Evolutionary conservation across 2,329 filamentous ascomycete species (phyloP), one percentile per base, ranked within the genome.

Genomic region (Fusarium hostae): DNA sequence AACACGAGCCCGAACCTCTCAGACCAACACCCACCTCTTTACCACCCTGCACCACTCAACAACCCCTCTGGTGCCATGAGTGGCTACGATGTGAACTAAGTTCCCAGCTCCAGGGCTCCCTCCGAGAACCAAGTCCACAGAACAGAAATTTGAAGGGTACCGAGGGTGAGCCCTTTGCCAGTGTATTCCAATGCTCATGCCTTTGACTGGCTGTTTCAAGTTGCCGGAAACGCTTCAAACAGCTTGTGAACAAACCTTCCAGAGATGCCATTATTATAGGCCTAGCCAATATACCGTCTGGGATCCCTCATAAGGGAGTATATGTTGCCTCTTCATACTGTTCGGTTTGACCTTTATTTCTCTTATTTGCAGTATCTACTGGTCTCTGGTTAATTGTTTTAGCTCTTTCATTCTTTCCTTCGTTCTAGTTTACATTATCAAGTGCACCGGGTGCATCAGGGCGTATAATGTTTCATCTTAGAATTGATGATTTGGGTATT

Each of bases 41-140:
- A 89, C 64, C 85, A 85, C 58, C 78, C 84, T 5, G 85, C 87
- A 55, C 83, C 85, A 50, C 82, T 87, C 74, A 68, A 84, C 15
- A 71, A 73, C 13, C 35, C 60, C 22, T 55, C 68, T 24, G 22
- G 58, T 16, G 28, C 41, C 13, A 48, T 73, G 11, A 24, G 55
- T 22, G 22, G 62, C 32, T 72, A 72, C 41, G 55, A 45, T 26
- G n/a, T 48, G 54, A 63, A 45, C 54, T 43, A 50, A 16, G 28
- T 67, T 37, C 32, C 66, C 40, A 54, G 39, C n/a, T 57, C 22
- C 18, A 64, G 66, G 34, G 57, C 55, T 20, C 37, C 66, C 24
- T 66, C 66, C 22, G 57, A 51, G 9, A 48, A 34, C 37, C 66
- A 70, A 22, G 51, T 26, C 28, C 40, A 54, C n/a, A 43, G 41